Conservation (phyloP, 1,139 yeast species). For the Arxiozyma bovina region DNA sequence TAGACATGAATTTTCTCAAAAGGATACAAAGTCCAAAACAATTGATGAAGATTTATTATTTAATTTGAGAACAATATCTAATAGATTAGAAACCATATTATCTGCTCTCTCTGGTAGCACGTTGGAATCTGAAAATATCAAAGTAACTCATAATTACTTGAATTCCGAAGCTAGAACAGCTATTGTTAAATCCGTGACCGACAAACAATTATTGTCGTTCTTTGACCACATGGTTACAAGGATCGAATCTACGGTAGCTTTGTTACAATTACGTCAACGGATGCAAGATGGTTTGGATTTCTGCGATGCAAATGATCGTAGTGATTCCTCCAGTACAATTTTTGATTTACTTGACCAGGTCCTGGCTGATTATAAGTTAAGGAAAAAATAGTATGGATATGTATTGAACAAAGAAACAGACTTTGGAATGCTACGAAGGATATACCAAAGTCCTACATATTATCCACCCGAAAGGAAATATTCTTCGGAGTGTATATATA, state of each 20-base stretch:
- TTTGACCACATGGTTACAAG: slow-evolving; percentile 30
- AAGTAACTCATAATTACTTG: slow-evolving; percentile 9
- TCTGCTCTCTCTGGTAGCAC: slow-evolving; percentile 11
- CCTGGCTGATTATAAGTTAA: background rate
- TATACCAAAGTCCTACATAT: background rate
- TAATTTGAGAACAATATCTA: slow-evolving; percentile 20
- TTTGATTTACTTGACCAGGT: slow-evolving; percentile 20
- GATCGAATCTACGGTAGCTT: slow-evolving; percentile 24
- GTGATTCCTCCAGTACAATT: slow-evolving; percentile 12
- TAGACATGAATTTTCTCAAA: slow-evolving; percentile 36
- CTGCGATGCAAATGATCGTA: slow-evolving; percentile 11
- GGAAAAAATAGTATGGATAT: background rate
- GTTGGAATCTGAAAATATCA: slow-evolving; percentile 12
- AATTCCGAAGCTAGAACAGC: slow-evolving; percentile 15
- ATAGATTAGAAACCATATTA: slow-evolving; percentile 9
- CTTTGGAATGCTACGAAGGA: background rate
- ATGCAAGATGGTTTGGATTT: slow-evolving; percentile 18
- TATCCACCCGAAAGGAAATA: background rate
- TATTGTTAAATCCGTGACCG: slow-evolving; percentile 16
- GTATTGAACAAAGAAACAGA: too few relatives aligned
- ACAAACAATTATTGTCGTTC: slow-evolving; percentile 21
- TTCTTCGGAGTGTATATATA: background rate
- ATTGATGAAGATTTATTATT: slow-evolving; percentile 22
- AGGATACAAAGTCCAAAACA: slow-evolving; percentile 19
- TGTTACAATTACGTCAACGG: slow-evolving; percentile 25